A percentile compares a stretch with the other conserved stretches of the same genome.
phyloP scores from a whole-genome alignment of 2,329 filamentous ascomycete genomes.

The Trichoderma polysporum region DNA sequence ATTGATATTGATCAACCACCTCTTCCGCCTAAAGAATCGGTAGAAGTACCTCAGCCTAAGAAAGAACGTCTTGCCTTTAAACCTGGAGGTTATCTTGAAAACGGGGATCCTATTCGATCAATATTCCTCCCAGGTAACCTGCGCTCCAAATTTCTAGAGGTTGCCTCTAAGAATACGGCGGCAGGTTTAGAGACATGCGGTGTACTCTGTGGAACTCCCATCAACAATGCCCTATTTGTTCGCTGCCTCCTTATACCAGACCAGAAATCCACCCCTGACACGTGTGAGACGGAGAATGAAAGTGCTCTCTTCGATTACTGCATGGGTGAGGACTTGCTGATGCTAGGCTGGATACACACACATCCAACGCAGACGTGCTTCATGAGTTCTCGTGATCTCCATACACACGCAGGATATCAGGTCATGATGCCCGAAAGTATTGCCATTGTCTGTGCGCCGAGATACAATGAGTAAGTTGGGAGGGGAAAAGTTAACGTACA shows the following conservation, averaged over 20 bases:
- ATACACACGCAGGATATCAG: slow-evolving; percentile 93
- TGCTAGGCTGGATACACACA: slow-evolving; percentile 97
- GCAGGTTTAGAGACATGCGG: slow-evolving; percentile 91
- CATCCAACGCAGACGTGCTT: slow-evolving; percentile 97
- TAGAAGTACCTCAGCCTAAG: slow-evolving; percentile 36
- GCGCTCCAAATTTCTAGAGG: slow-evolving; percentile 69
- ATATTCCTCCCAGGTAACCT: slow-evolving; percentile 81
- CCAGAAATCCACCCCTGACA: slow-evolving; percentile 86
- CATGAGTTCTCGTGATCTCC: slow-evolving; percentile 90
- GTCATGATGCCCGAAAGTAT: slow-evolving; percentile 96
- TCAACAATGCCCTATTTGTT: slow-evolving; percentile 92
- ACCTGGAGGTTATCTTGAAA: slow-evolving; percentile 87
- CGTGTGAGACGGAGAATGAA: slow-evolving; percentile 92
- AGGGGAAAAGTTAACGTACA: background rate
- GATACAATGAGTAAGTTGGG: slow-evolving; percentile 65
- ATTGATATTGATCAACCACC: slow-evolving; percentile 23
- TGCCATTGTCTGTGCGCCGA: slow-evolving; percentile 92
- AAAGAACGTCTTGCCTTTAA: slow-evolving; percentile 63
- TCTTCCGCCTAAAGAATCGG: slow-evolving; percentile 33
- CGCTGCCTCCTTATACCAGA: slow-evolving; percentile 86
- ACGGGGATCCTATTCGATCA: slow-evolving; percentile 80
- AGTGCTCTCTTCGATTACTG: slow-evolving; percentile 84
- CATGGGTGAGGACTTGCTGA: slow-evolving; percentile 76
- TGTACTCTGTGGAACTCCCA: slow-evolving; percentile 84
- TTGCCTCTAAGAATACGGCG: slow-evolving; percentile 74